Evolutionary conservation across 768 basidiomycete species (phyloP).

Genomic region (Kwoniella sp.): DNA sequence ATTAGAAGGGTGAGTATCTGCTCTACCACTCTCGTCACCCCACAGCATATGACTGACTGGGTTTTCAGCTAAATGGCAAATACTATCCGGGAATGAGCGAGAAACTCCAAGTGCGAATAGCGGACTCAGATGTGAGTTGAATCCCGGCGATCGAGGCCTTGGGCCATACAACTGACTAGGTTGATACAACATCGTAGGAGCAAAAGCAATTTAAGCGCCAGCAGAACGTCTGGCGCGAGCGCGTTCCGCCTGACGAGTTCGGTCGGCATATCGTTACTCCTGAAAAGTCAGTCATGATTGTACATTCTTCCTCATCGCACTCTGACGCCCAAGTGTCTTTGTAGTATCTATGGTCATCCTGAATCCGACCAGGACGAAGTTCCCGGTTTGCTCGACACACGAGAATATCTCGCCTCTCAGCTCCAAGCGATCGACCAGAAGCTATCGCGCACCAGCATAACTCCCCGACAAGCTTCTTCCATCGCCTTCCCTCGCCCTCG

Average conservation of each 20-base stretch:
- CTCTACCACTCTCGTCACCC: too few relatives aligned
- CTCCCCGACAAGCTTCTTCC: background rate
- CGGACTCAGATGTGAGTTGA: slow-evolving; percentile 40
- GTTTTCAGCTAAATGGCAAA: slow-evolving; percentile 34
- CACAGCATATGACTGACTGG: background rate
- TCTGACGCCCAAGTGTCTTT: too few relatives aligned
- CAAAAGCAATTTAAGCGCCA: slow-evolving; percentile 28
- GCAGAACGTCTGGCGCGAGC: slow-evolving; percentile 16
- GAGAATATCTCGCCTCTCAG: slow-evolving; percentile 15
- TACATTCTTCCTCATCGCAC: too few relatives aligned
- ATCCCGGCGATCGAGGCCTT: background rate
- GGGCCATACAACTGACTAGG: background rate
- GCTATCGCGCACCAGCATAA: slow-evolving; percentile 2
- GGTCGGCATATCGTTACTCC: background rate
- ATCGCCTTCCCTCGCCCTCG: slow-evolving; percentile 6
- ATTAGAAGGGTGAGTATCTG: slow-evolving; percentile 31
- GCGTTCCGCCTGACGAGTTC: background rate
- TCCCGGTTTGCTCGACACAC: slow-evolving; percentile 7
- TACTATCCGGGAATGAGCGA: slow-evolving; percentile 26
- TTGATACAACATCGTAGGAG: slow-evolving; percentile 5
- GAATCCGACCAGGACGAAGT: background rate
- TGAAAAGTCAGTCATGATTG: background rate
- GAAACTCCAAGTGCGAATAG: slow-evolving; percentile 36
- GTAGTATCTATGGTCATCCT: background rate
- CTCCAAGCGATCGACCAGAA: slow-evolving; percentile 12